A percentile compares a stretch with the other conserved stretches of the same genome.
These are phyloP conservation scores for Lentinula raphanica DNA, from an alignment of 768 basidiomycete genomes.

Conservation along the genomic window DNA sequence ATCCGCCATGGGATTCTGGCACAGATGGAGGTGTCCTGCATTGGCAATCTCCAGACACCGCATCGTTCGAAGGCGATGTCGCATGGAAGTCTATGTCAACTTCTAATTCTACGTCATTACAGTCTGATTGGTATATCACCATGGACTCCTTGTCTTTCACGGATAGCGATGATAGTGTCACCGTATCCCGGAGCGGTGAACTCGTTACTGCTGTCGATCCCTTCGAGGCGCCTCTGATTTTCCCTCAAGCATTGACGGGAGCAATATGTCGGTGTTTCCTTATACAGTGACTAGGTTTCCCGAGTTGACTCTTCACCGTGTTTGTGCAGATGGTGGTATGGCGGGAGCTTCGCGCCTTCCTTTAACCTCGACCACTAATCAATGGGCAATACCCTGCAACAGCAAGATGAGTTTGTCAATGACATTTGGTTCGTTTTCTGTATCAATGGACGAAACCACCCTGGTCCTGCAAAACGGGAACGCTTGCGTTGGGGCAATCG, in stretches of 20 bases:
- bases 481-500: not conserved
- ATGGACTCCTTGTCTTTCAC: slow-evolving; percentile 27
- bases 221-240: slow-evolving; percentile 27
- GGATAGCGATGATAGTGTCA: slow-evolving; percentile 10
- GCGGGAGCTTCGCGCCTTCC: slow-evolving; percentile 14
- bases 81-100: slow-evolving; percentile 18
- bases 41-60: slow-evolving; percentile 29
- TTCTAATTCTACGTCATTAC: slow-evolving; percentile 12
- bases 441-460: not conserved
- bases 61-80: slow-evolving; percentile 23
- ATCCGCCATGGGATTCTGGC: slow-evolving; percentile 19
- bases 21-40: slow-evolving; percentile 29
- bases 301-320: not conserved
- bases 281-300: too few species aligned
- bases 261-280: slow-evolving; percentile 26
- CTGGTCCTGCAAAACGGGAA: not conserved
- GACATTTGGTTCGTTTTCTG: slow-evolving; percentile 3
- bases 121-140: slow-evolving; percentile 25
- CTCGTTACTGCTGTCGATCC: slow-evolving; percentile 29
- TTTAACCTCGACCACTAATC: slow-evolving; percentile 8
- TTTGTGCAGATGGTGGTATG: slow-evolving; percentile 16
- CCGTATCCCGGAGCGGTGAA: slow-evolving; percentile 17
- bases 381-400: slow-evolving; percentile 6
- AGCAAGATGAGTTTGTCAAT: not conserved
- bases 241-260: slow-evolving; percentile 28